Evolutionary conservation across 345 rosid species (phyloP), one percentile per base, ranked within the genome.

Genomic region (Salix dunnii): DNA sequence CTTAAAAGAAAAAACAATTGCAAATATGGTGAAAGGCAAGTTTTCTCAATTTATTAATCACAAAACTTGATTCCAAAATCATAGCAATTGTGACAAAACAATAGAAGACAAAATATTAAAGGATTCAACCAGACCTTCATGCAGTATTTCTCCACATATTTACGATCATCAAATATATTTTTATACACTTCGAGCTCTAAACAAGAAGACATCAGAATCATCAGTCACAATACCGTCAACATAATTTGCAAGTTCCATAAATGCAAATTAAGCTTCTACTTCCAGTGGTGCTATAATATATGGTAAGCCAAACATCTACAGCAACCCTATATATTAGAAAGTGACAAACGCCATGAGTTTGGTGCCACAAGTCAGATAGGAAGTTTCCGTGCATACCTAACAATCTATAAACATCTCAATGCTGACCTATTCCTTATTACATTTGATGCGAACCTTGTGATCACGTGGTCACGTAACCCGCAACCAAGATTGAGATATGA

Each of bases 261-360:
- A 88, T 78, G 98, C 97, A 86, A 98, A 96, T 77, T 93, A 97
- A 76, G 99, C 99, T 84, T 96, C 99, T 72, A 97, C 99, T 85
- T 96, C 99, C 98, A 92, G 93, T 76, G 98, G 98, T 76, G 99
- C 97, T 80, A 96, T 88, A 64, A 93, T 90, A 86, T 93, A 96
- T 21, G 35, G 35, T 33, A 33, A 33, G 35, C 0, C 35, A 33
- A 33, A 33, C 35, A 33, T 33, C 4, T 33, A 6, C 35, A 33
- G 6, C 35, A 33, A 6, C 35, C 35, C 35, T 33, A 33, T 6
- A 33, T 0, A 33, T 33, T 33, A 33, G 6, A 33, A 4, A 33
- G 5, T 33, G 35, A 33, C 35, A 33, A 33, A 33, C 0, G 1
- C 4, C 35, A 33, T 33, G 35, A 33, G 6, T 33, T 33, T 33